Conservation (phyloP, 352 stramenopile genomes). For the Phytophthora tubulina region DNA sequence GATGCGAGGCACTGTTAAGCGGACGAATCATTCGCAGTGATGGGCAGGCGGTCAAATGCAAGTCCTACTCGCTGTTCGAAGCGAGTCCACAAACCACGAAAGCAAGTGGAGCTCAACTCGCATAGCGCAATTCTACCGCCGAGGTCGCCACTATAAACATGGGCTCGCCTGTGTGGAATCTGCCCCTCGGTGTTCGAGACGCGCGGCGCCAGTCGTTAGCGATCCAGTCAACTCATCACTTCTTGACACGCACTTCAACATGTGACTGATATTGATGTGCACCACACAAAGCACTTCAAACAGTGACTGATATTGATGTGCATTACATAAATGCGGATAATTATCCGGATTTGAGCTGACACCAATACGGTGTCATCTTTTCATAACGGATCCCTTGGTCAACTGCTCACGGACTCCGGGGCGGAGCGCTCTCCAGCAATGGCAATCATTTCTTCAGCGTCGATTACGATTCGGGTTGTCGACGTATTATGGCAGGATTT, state of each 20-base stretch:
- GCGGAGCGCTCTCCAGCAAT: not conserved
- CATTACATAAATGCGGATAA: not conserved
- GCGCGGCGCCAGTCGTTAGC: slow-evolving; percentile 59
- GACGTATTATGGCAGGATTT: slow-evolving; percentile 3
- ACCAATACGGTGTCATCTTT: not conserved
- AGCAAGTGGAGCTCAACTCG: not conserved
- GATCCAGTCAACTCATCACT: slow-evolving; percentile 46
- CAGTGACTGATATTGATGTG: not conserved
- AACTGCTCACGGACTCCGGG: not conserved
- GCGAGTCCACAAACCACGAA: not conserved
- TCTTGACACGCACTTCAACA: slow-evolving; percentile 28
- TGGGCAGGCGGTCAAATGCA: not conserved
- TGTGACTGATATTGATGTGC: slow-evolving; percentile 38
- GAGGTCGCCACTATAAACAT: slow-evolving; percentile 14
- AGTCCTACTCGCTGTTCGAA: slow-evolving; percentile 16
- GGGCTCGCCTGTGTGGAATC: slow-evolving; percentile 2
- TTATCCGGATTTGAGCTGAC: not conserved
- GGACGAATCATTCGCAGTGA: slow-evolving; percentile 22
- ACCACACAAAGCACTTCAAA: not conserved
- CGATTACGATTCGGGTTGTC: slow-evolving; percentile 14
- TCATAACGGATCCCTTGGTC: slow-evolving; percentile 10
- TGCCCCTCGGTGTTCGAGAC: slow-evolving; percentile 15
- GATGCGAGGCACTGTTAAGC: slow-evolving; percentile 22
- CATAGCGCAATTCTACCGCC: not conserved
- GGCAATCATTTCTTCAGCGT: slow-evolving; percentile 27